Evolutionary conservation across 768 basidiomycete species (phyloP).

Genomic region (Gloeophyllum trabeum): DNA sequence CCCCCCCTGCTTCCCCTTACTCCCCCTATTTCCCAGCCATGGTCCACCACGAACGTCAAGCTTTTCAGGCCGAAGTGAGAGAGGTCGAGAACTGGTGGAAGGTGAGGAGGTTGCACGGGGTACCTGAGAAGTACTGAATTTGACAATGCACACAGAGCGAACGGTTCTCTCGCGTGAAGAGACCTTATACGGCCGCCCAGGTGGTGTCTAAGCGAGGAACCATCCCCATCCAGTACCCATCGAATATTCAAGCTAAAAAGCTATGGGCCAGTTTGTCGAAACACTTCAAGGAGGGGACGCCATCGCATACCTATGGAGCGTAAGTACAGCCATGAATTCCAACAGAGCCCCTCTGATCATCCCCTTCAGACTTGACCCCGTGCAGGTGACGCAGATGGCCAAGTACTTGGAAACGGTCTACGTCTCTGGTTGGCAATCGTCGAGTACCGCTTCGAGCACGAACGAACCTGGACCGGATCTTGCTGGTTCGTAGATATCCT

Average conservation of each 20-base stretch:
- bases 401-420: slow-evolving; percentile 98
- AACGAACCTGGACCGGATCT: slow-evolving; percentile 98
- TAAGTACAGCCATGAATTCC: slow-evolving; percentile 33
- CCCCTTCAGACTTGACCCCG: slow-evolving; percentile 77
- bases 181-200: slow-evolving; percentile 88
- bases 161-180: slow-evolving; percentile 77
- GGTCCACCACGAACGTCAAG: slow-evolving; percentile 37
- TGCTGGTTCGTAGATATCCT: slow-evolving; percentile 47
- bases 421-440: slow-evolving; percentile 94
- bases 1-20: too few relatives aligned
- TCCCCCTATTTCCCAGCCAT: slow-evolving; percentile 1
- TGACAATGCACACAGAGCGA: slow-evolving; percentile 42
- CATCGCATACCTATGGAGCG: slow-evolving; percentile 97
- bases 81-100: slow-evolving; percentile 90
- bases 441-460: slow-evolving; percentile 85
- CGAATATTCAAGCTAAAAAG: slow-evolving; percentile 79
- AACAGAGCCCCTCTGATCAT: slow-evolving; percentile 1
- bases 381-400: slow-evolving; percentile 98
- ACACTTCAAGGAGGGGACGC: slow-evolving; percentile 68
- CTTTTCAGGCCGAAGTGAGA: slow-evolving; percentile 74
- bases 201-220: slow-evolving; percentile 94
- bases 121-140: neutral
- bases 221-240: slow-evolving; percentile 76
- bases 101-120: slow-evolving; percentile 29
- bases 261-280: slow-evolving; percentile 64